These are phyloP conservation scores for Laetiporus sulphureus DNA, from an alignment of 1,284 basidiomycete genomes.

Conservation along the genomic window DNA sequence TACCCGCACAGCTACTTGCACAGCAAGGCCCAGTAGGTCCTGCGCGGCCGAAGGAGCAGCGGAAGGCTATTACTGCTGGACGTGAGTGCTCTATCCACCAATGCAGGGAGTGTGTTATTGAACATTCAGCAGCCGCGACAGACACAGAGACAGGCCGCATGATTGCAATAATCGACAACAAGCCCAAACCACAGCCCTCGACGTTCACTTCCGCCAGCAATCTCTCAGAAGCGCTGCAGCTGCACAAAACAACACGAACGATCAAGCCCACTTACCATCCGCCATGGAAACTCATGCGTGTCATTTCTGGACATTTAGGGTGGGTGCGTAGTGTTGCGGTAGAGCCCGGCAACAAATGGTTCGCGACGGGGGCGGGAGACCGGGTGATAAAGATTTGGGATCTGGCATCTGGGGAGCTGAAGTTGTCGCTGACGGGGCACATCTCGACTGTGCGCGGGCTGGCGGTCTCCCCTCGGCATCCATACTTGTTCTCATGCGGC, in stretches of 20 bases:
- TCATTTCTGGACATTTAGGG: constrained; percentile 96
- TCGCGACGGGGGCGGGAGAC: constrained; percentile 96
- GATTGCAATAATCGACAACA: constrained; percentile 66
- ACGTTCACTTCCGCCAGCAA: constrained; percentile 58
- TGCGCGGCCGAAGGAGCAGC: constrained; percentile 53
- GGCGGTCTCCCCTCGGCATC: constrained; percentile 88
- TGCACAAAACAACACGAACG: constrained; percentile 87
- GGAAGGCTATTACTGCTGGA: constrained; percentile 69
- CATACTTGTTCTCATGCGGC: constrained; percentile 95
- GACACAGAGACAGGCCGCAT: constrained; percentile 51
- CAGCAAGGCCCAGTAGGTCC: constrained; percentile 83
- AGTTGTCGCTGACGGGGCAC: constrained; percentile 93
- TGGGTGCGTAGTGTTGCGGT: constrained; percentile 98
- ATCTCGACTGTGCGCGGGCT: constrained; percentile 95
- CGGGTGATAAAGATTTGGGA: constrained; percentile 99
- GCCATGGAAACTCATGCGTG: constrained; percentile 93
- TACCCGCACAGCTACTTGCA: constrained; percentile 76
- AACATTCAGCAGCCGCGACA: constrained; percentile 28
- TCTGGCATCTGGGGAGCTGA: constrained; percentile 91
- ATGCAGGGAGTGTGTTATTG: too few relatives aligned
- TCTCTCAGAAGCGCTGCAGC: constrained; percentile 80
- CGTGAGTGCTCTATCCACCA: constrained; percentile 47
- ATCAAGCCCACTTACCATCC: constrained; percentile 95
- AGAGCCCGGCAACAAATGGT: constrained; percentile 98
- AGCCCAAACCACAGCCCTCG: constrained; percentile 54